Evolutionary conservation across 768 basidiomycete genomes (phyloP).

Genomic region (Butyriboletus loyo): DNA sequence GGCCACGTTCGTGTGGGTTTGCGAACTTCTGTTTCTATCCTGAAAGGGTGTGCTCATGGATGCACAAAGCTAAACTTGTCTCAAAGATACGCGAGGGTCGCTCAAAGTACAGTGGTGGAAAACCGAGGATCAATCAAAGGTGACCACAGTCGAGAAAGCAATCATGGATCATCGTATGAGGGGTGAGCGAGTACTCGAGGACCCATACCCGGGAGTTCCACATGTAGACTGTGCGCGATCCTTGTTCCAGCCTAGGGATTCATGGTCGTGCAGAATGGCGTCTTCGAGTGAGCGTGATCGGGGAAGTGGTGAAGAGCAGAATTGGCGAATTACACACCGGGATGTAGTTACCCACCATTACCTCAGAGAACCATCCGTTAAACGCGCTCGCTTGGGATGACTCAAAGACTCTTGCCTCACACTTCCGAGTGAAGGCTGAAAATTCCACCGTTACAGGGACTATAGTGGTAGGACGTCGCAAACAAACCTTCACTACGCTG

Average conservation of each 20-base stretch:
- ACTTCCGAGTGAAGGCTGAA: neutral
- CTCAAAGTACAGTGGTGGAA: neutral
- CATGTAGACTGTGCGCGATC: neutral
- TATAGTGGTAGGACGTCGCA: neutral
- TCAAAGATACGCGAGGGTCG: neutral
- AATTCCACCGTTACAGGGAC: neutral
- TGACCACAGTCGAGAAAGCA: neutral
- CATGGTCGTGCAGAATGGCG: neutral
- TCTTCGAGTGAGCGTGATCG: constrained; percentile 11
- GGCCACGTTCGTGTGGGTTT: neutral
- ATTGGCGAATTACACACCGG: constrained; percentile 1
- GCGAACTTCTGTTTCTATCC: neutral
- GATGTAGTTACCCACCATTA: neutral
- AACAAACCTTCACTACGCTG: neutral
- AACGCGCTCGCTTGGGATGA: neutral
- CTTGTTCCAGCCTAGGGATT: neutral
- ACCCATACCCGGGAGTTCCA: neutral
- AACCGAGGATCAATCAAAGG: neutral
- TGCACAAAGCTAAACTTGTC: neutral
- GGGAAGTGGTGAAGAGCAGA: constrained; percentile 7
- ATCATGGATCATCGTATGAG: neutral
- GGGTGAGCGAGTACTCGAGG: too few relatives aligned
- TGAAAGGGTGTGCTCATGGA: neutral
- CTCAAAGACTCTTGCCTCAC: neutral
- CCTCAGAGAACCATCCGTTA: constrained; percentile 7